Evolutionary conservation across 2,329 filamentous ascomycete species (phyloP), one percentile per base, ranked within the genome.

Genomic region (Metarhizium anisopliae): DNA sequence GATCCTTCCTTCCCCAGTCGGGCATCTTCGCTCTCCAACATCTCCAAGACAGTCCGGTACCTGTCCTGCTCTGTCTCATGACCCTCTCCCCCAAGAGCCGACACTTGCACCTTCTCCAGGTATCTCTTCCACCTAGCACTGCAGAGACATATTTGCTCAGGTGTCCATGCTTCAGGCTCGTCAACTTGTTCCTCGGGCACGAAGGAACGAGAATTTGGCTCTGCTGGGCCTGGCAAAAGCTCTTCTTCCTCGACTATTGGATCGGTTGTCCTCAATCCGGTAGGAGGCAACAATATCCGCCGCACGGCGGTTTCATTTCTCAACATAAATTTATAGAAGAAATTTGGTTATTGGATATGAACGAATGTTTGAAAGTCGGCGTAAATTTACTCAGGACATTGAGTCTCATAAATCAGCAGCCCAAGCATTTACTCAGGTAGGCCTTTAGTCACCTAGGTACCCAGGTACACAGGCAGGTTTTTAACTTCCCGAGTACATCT

Each of bases 11-110:
- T 2, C 2, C 20, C 16, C 13, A 43, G 32, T 8, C 11, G 16
- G 4, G 11, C 0, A 11, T 56, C 43, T 2, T 52, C 40, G n/a
- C 35, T 38, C 11, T 30, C 36, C 14, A 59, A 49, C 13, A 30
- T 7, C 13, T 47, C 7, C 16, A 56, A 36, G 13, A 59, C 53
- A 8, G 45, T 2, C 6, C 35, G 30, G 18, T 59, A 59, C 36
- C 18, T 56, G 4, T 45, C 36, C 51, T 56, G 51, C 38, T 59
- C 58, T 18, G 51, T 59, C 11, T 54, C 50, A 4, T 47, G 13
- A 1, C 0, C 2, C 10, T 7, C 8, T 13, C 16, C 5, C 58
- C 58, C 58, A 10, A 47, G 36, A 7, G 18, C 11, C 8, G 11
- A n/a, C 7, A 56, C 51, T 14, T 32, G 16, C 16, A 43, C 13